Percentiles rank a stretch among this genome's conserved stretches.
Evolutionary conservation across 805 yeast genomes (phyloP).

Genomic region (Kodamaea laetipori): DNA sequence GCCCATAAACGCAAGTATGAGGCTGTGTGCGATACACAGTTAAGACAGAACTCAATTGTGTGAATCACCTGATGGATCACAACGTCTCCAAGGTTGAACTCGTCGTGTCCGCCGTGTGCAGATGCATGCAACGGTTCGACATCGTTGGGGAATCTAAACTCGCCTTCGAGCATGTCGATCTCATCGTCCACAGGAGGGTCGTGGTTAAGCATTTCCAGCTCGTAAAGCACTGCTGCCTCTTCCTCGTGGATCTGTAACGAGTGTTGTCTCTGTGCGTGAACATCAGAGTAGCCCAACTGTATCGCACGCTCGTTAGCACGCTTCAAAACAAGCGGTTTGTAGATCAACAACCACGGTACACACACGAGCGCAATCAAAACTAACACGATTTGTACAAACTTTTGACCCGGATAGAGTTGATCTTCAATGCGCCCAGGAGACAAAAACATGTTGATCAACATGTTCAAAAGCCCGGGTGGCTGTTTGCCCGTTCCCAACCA

Average conservation of each 20-base stretch:
- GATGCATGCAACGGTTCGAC: constrained; percentile 36
- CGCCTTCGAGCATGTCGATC: constrained; percentile 40
- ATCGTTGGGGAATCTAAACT: constrained; percentile 39
- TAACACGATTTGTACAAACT: constrained; percentile 68
- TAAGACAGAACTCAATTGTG: constrained; percentile 95
- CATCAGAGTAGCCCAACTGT: constrained; percentile 41
- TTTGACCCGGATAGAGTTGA: constrained; percentile 78
- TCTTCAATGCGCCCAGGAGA: constrained; percentile 89
- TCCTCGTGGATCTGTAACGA: constrained; percentile 43
- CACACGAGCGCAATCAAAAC: constrained; percentile 78
- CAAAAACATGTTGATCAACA: constrained; percentile 93
- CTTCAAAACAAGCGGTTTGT: constrained; percentile 77
- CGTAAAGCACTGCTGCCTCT: constrained; percentile 27
- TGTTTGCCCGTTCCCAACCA: constrained; percentile 77
- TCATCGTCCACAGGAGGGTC: constrained; percentile 22
- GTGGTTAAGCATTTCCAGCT: constrained; percentile 15
- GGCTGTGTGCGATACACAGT: constrained; percentile 98
- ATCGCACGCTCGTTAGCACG: constrained; percentile 54
- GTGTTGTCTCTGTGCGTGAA: constrained; percentile 34
- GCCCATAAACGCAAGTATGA: constrained; percentile 98
- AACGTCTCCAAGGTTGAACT: constrained; percentile 83
- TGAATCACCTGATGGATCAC: constrained; percentile 97
- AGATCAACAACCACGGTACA: constrained; percentile 87
- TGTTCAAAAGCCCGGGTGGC: constrained; percentile 92
- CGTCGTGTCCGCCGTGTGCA: constrained; percentile 53